Conservation (phyloP, 2,329 filamentous ascomycete genomes). For the Fusarium sp. region DNA sequence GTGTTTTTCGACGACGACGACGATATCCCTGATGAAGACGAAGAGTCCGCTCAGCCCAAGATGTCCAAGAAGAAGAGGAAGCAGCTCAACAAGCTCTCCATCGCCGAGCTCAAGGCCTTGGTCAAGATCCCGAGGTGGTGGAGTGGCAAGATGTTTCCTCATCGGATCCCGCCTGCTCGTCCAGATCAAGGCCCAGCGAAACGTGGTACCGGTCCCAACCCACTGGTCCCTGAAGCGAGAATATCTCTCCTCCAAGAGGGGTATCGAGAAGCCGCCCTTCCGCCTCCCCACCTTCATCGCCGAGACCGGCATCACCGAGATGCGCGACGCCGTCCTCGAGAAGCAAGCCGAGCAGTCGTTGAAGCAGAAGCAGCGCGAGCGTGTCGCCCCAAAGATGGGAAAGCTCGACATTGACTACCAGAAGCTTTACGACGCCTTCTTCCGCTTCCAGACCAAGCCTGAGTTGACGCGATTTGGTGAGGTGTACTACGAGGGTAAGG, state of each 20-base stretch:
- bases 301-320: constrained; percentile 96
- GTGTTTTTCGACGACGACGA: constrained; percentile 87
- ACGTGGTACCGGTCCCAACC: constrained; percentile 91
- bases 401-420: constrained; percentile 99
- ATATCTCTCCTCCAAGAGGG: constrained; percentile 95
- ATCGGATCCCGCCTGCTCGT: constrained; percentile 87
- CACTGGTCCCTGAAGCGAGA: constrained; percentile 98
- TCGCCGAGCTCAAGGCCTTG: constrained; percentile 93
- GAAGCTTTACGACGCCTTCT: constrained; percentile 98
- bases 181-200: constrained; percentile 93
- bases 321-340: constrained; percentile 95
- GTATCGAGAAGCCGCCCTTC: constrained; percentile 95
- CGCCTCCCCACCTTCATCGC: constrained; percentile 95
- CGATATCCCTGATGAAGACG: constrained; percentile 87
- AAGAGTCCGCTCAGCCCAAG: constrained; percentile 75
- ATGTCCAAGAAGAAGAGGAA: constrained; percentile 97
- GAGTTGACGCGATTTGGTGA: constrained; percentile 94
- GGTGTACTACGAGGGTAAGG: constrained; percentile 99
- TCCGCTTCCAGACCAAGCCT: constrained; percentile 96
- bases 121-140: constrained; percentile 91
- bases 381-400: constrained; percentile 95
- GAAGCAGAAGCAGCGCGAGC: constrained; percentile 95
- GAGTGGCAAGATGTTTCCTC: constrained; percentile 98
- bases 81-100: constrained; percentile 89
- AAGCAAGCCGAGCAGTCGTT: constrained; percentile 93